These are phyloP conservation scores for Globisporangium yorkense DNA, from an alignment of 352 stramenopile species.

Conservation along the genomic window DNA sequence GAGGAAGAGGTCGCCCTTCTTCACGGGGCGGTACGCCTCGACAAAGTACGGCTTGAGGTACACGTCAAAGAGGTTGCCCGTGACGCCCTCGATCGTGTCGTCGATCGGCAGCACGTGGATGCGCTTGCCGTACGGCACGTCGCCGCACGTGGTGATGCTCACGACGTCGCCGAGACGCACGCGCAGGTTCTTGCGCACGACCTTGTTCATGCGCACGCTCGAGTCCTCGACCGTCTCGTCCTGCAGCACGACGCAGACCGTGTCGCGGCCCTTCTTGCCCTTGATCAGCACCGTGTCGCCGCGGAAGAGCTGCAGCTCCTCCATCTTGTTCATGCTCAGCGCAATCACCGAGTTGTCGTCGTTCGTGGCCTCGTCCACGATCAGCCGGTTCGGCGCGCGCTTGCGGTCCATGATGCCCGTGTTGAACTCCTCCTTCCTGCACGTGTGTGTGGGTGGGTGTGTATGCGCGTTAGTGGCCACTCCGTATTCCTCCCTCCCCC, in stretches of 20 bases:
- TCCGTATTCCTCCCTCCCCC: background rate
- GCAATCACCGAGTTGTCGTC: conserved; percentile 98
- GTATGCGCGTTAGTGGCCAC: background rate
- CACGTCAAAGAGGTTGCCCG: conserved; percentile 99
- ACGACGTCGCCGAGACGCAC: conserved; percentile 98
- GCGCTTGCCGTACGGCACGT: conserved; percentile 98
- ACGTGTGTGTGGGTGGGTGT: background rate
- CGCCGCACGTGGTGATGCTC: conserved; percentile 93
- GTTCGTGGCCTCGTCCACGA: conserved; percentile 96
- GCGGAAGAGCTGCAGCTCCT: conserved; percentile 98
- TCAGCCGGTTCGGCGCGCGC: conserved; percentile 96
- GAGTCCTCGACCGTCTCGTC: conserved; percentile 97
- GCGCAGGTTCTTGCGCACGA: conserved; percentile 98
- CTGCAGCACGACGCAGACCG: conserved; percentile 96
- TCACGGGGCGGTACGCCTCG: conserved; percentile 98
- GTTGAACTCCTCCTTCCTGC: conserved; percentile 80
- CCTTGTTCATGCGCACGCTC: conserved; percentile 99
- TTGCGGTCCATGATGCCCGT: conserved; percentile 90
- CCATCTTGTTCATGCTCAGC: conserved; percentile 94
- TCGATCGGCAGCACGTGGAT: conserved; percentile 98
- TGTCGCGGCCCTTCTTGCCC: conserved; percentile 98
- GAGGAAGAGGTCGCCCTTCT: conserved; percentile 99
- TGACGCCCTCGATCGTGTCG: conserved; percentile 99
- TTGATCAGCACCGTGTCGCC: conserved; percentile 99
- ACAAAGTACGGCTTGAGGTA: conserved; percentile 99